Evolutionary conservation across 306 rosid species (phyloP).

Genomic region (Quercus gilva): DNA sequence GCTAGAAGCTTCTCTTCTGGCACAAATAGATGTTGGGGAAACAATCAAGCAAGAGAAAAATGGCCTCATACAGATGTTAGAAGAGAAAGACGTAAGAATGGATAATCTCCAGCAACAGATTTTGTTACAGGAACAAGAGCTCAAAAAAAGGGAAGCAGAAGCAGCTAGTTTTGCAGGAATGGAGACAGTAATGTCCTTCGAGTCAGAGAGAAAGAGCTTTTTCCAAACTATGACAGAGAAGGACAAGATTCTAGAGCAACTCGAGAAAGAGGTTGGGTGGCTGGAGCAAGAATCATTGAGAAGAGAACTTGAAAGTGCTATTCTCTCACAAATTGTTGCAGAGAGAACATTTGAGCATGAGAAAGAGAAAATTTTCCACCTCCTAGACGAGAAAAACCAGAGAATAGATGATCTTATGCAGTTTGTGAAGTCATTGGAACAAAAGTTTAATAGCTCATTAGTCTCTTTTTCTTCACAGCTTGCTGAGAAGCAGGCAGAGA

Average conservation of each 20-base stretch:
- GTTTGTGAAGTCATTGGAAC: constrained; percentile 45
- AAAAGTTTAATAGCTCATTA: constrained; percentile 44
- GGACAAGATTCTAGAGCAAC: constrained; percentile 51
- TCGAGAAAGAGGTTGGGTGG: constrained; percentile 46
- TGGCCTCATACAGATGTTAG: constrained; percentile 31
- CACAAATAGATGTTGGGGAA: constrained; percentile 61
- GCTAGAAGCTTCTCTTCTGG: constrained; percentile 76
- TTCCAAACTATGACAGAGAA: constrained; percentile 37
- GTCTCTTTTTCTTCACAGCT: constrained; percentile 51
- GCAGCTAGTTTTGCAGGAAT: constrained; percentile 22
- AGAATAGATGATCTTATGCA: constrained; percentile 42
- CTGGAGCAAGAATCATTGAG: constrained; percentile 51
- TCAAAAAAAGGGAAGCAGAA: constrained; percentile 33
- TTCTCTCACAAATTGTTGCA: constrained; percentile 38
- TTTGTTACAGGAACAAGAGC: constrained; percentile 43
- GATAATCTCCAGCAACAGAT: constrained; percentile 44
- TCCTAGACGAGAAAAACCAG: constrained; percentile 32
- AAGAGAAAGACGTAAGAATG: constrained; percentile 42
- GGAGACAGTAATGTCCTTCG: constrained; percentile 16
- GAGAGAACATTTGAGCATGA: constrained; percentile 39
- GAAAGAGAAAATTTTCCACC: constrained; percentile 32
- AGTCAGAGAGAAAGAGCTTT: constrained; percentile 21
- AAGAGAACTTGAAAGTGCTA: constrained; percentile 50
- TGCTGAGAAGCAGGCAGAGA: constrained; percentile 56
- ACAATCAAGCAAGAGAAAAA: constrained; percentile 53